Conservation (phyloP, 148 eudicot genomes). For the Camellia japonica region DNA sequence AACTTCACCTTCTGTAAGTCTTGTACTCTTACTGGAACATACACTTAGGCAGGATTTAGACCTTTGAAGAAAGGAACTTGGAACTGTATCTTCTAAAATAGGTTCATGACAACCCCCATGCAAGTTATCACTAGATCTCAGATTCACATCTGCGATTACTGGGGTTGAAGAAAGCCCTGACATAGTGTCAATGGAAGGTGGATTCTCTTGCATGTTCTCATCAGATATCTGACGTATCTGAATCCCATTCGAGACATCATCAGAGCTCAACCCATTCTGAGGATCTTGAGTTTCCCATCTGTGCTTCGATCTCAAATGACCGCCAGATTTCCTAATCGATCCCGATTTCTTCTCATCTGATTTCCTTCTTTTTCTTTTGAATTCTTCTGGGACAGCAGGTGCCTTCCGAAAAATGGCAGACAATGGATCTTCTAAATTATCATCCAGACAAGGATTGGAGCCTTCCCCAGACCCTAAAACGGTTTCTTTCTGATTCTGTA, state of each 20-base stretch:
- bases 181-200: constrained; percentile 10
- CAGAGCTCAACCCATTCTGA: constrained; percentile 26
- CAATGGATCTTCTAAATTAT: constrained; percentile 56
- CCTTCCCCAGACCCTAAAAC: constrained; percentile 19
- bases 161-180: constrained; percentile 18
- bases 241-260: constrained; percentile 20
- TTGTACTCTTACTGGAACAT: constrained; percentile 32
- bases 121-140: constrained; percentile 12
- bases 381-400: neutral
- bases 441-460: constrained; percentile 25
- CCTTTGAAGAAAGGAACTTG: constrained; percentile 16
- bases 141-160: constrained; percentile 12
- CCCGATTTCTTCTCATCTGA: constrained; percentile 29
- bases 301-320: constrained; percentile 33
- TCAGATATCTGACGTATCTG: constrained; percentile 24
- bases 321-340: constrained; percentile 38
- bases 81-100: constrained; percentile 26
- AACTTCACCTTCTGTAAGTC: constrained; percentile 19
- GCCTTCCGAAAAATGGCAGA: constrained; percentile 64
- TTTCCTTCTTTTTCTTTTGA: no score
- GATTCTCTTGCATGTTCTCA: constrained; percentile 12
- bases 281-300: constrained; percentile 28
- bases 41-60: constrained; percentile 28
- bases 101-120: constrained; percentile 18
- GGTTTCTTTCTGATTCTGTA: constrained; percentile 28